Base-by-base conservation (phyloP, 805 yeast genomes). In the Geotrichum ghanense region DNA sequence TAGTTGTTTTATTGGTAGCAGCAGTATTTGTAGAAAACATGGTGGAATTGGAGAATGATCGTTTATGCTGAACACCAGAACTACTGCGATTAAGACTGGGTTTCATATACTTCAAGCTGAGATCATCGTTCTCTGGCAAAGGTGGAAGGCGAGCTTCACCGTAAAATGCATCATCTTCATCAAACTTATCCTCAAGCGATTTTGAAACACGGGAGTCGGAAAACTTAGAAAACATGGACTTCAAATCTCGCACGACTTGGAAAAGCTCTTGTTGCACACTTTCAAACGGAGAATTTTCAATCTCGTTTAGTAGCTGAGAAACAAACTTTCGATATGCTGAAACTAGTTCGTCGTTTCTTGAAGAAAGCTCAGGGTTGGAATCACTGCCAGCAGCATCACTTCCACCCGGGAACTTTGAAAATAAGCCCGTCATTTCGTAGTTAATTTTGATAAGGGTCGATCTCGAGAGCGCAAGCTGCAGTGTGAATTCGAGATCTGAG, bases 401-500 rank as follows among this genome's bases (percentile, higher is more conserved):
- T 14, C 47, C 47, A 3, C 43, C 42, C n/a, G 50, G 35, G 22
- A 53, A 24, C 22, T 54, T 45, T 43, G 24, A 42, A 37, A 54
- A 20, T 25, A 58, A 25, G 20, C 45, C 55, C 10, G 52, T 48
- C 20, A 61, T 51, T 46, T 61, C 65, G 43, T 53, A 54, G 50
- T 60, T 55, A 42, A 61, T 61, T 40, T 58, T 57, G 42, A 61
- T 52, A 34, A 61, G 49, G 7, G 59, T 56, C 14, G 63, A 51
- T 19, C 63, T 44, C 4, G 59, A 52, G n/a, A 56, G 39, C n/a
- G 64, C 62, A 34, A 61, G 43, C 17, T 60, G 56, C 23, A 61
- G 52, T 40, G 51, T 45, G 45, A 53, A 51, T 44, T 61, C 64
- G 20, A 60, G 53, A n/a, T 54, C 50, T 20, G 52, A 37, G 45